phyloP scores from a whole-genome alignment of 2,329 filamentous ascomycete species.

The Trichoderma brevicompactum region DNA sequence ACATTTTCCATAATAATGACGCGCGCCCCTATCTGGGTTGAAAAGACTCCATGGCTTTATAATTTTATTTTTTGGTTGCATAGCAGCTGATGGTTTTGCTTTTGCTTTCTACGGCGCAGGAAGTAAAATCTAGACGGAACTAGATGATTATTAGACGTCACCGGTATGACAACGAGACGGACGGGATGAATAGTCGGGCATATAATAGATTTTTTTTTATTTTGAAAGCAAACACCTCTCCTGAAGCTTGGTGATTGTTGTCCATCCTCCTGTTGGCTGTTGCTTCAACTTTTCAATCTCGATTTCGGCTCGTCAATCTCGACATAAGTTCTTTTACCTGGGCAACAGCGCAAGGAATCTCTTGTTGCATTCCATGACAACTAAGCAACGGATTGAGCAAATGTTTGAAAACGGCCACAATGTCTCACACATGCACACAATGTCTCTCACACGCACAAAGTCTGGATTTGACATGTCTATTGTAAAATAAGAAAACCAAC shows the following conservation, averaged over 20 bases:
- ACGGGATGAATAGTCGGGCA: slow-evolving; percentile 2
- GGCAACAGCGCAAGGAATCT: not conserved
- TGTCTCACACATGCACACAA: too few relatives aligned
- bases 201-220: slow-evolving; percentile 13
- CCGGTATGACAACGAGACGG: slow-evolving; percentile 10
- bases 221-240: too few relatives aligned
- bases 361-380: not conserved
- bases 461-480: too few relatives aligned
- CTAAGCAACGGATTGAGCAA: not conserved
- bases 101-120: slow-evolving; percentile 24
- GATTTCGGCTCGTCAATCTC: not conserved
- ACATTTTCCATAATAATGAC: not conserved
- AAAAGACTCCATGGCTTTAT: not conserved
- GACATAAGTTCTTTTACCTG: too few relatives aligned
- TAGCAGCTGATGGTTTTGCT: slow-evolving; percentile 27
- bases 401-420: too few relatives aligned
- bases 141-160: slow-evolving; percentile 23
- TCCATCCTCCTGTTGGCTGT: too few relatives aligned
- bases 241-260: too few relatives aligned
- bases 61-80: slow-evolving; percentile 4
- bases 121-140: slow-evolving; percentile 27
- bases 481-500: too few relatives aligned
- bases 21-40: not conserved
- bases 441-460: too few relatives aligned
- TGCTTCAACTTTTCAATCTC: too few relatives aligned